These are phyloP conservation scores for Salix dunnii DNA, from an alignment of 345 rosid genomes.

Conservation along the genomic window DNA sequence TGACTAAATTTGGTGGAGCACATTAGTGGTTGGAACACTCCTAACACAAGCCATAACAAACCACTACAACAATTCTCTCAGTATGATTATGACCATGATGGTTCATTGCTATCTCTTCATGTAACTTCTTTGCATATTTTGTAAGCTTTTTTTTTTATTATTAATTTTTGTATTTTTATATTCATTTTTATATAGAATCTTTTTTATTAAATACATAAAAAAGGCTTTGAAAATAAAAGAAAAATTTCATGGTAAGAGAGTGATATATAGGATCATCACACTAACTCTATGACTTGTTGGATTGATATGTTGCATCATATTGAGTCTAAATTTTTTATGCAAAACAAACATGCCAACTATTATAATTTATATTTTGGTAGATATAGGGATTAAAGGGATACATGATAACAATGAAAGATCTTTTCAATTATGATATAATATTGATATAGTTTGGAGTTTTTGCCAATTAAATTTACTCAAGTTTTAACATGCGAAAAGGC, in stretches of 20 bases:
- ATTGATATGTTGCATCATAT: neutral
- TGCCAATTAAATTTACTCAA: too few relatives aligned
- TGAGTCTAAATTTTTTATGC: neutral
- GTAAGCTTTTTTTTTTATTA: conserved; percentile 29
- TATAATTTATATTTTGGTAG: too few relatives aligned
- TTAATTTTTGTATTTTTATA: neutral
- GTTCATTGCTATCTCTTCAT: conserved; percentile 59
- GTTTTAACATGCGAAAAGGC: too few relatives aligned
- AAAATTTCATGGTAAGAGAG: neutral
- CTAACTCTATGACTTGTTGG: neutral
- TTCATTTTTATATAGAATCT: too few relatives aligned
- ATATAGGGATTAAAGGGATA: too few relatives aligned
- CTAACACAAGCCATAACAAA: conserved; percentile 64
- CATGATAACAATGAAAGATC: too few relatives aligned
- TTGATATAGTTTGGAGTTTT: too few relatives aligned
- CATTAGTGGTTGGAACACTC: conserved; percentile 60
- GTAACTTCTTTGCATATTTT: conserved; percentile 64
- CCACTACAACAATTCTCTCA: conserved; percentile 56
- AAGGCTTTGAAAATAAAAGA: neutral
- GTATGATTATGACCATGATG: conserved; percentile 66
- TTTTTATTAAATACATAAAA: neutral
- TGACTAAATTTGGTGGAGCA: conserved; percentile 24
- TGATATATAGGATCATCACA: neutral
- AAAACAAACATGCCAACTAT: neutral
- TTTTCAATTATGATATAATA: too few relatives aligned